Conservation (phyloP, 352 stramenopile genomes). For the Globisporangium alternatum region DNA sequence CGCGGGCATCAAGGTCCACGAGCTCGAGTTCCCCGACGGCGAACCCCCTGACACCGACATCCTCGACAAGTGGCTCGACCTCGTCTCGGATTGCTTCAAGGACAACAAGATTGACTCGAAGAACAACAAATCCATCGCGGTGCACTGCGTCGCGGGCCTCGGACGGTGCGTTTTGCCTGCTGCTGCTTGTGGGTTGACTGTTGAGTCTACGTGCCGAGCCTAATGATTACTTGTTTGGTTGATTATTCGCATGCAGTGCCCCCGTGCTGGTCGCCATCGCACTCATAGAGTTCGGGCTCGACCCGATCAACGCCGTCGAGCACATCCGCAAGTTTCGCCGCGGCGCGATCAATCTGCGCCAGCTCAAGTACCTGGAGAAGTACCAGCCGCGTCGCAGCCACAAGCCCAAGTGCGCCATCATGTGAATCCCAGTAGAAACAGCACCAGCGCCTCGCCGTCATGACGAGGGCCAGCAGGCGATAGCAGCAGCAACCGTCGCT, state of each 20-base stretch:
- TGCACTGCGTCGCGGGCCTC: conserved; percentile 98
- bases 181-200: background rate
- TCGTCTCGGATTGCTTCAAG: conserved; percentile 95
- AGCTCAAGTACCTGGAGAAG: conserved; percentile 97
- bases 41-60: conserved; percentile 91
- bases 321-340: conserved; percentile 94
- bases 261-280: conserved; percentile 98
- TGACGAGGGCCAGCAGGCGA: background rate
- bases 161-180: conserved; percentile 65
- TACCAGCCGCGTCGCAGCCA: conserved; percentile 84
- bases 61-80: conserved; percentile 92
- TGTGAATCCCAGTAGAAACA: conserved; percentile 42
- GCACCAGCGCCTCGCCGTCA: background rate
- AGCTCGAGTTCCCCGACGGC: conserved; percentile 98
- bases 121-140: conserved; percentile 90
- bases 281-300: conserved; percentile 95
- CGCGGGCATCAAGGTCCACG: conserved; percentile 91
- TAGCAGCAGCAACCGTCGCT: background rate
- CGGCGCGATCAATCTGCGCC: conserved; percentile 97
- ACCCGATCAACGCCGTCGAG: conserved; percentile 96
- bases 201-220: background rate
- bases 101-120: conserved; percentile 67
- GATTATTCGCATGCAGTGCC: conserved; percentile 47
- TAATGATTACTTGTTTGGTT: conserved; percentile 5
- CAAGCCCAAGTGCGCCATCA: conserved; percentile 83